phyloP scores from a whole-genome alignment of 192 early-diverging fungal genomes.

The Backusella mclennaniae region DNA sequence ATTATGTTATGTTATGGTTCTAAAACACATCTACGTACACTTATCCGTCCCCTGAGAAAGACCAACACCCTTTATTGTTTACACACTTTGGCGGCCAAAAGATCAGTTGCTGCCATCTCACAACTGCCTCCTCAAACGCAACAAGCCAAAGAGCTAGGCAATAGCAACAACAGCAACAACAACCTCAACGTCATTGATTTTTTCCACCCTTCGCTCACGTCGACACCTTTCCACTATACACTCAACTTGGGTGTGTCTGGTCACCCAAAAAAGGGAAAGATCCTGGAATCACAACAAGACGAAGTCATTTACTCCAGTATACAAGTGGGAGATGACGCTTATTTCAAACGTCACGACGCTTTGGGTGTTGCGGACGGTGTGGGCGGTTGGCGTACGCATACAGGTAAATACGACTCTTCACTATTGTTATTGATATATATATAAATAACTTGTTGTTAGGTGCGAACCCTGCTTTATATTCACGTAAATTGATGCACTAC shows the following conservation, averaged over 20 bases:
- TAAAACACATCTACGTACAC: neutral
- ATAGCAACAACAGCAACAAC: neutral
- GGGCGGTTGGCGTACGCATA: slow-evolving; percentile 76
- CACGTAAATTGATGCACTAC: slow-evolving; percentile 94
- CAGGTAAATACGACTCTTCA: slow-evolving; percentile 4
- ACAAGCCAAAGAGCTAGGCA: neutral
- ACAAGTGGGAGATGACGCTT: slow-evolving; percentile 91
- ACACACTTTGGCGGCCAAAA: neutral
- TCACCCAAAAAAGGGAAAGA: slow-evolving; percentile 43
- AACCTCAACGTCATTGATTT: slow-evolving; percentile 30
- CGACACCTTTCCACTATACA: slow-evolving; percentile 36
- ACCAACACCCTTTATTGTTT: neutral
- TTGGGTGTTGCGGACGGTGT: slow-evolving; percentile 95
- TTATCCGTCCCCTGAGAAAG: neutral
- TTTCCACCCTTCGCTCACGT: slow-evolving; percentile 36
- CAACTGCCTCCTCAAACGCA: neutral
- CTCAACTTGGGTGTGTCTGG: slow-evolving; percentile 49
- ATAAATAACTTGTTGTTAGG: slow-evolving; percentile 39
- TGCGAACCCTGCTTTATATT: slow-evolving; percentile 90
- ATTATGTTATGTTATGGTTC: slow-evolving; percentile 3
- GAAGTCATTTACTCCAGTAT: slow-evolving; percentile 58
- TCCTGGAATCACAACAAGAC: slow-evolving; percentile 17
- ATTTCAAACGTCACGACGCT: slow-evolving; percentile 81
- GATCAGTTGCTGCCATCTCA: slow-evolving; percentile 8
- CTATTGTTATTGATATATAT: neutral